phyloP scores from a whole-genome alignment of 805 yeast genomes.

The Ogataea wickerhamii region DNA sequence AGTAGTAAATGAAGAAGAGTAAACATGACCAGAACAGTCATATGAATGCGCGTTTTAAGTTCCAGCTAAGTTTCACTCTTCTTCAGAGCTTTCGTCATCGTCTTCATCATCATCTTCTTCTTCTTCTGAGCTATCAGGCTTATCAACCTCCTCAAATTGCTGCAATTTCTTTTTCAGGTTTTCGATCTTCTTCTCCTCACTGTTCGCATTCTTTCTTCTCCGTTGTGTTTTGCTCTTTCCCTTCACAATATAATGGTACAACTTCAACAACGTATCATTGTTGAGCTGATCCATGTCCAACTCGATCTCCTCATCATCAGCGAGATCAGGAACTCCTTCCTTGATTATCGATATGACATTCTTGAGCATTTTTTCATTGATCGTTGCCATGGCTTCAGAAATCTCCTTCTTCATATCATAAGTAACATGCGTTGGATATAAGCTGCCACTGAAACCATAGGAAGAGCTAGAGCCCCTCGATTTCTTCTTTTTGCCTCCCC shows the following conservation, averaged over 20 bases:
- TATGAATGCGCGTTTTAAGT: no score
- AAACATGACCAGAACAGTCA: neutral
- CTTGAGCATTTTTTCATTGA: slow-evolving; percentile 74
- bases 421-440: slow-evolving; percentile 52
- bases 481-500: slow-evolving; percentile 23
- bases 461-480: neutral
- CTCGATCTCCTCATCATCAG: slow-evolving; percentile 89
- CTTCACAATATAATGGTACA: slow-evolving; percentile 76
- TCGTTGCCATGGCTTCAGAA: slow-evolving; percentile 74
- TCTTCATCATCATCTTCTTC: slow-evolving; percentile 49
- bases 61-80: slow-evolving; percentile 26
- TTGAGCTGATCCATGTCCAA: slow-evolving; percentile 92
- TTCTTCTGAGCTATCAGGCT: slow-evolving; percentile 69
- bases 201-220: slow-evolving; percentile 44
- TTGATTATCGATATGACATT: slow-evolving; percentile 82
- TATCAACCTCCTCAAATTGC: slow-evolving; percentile 54
- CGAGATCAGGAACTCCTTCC: slow-evolving; percentile 65
- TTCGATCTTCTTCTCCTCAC: slow-evolving; percentile 72
- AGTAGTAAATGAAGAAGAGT: neutral
- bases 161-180: slow-evolving; percentile 71
- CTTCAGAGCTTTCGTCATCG: slow-evolving; percentile 30
- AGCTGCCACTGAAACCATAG: slow-evolving; percentile 3
- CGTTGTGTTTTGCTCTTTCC: slow-evolving; percentile 39
- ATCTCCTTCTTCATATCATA: slow-evolving; percentile 96
- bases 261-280: slow-evolving; percentile 72